phyloP scores from a whole-genome alignment of 371 early-diverging fungal genomes.

The Mortierella sp. region DNA sequence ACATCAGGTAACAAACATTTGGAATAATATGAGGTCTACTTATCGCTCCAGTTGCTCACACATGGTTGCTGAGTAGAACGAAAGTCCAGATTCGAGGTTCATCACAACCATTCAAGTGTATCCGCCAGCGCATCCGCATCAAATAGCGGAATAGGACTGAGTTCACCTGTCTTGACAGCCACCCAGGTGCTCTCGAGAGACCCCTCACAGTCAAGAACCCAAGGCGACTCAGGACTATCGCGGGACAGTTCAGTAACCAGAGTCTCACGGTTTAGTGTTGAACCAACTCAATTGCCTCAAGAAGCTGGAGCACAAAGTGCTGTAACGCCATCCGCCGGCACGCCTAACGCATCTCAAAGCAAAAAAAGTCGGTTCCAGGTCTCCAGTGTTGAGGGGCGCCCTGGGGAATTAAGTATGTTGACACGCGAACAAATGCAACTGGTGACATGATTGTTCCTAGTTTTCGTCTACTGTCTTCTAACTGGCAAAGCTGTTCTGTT shows the following conservation, averaged over 20 bases:
- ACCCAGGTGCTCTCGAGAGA: slow-evolving; percentile 8
- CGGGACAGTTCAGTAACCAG: slow-evolving; percentile 30
- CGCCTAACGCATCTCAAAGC: slow-evolving; percentile 11
- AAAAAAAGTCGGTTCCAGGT: slow-evolving; percentile 53
- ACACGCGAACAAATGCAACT: neutral
- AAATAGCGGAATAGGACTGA: slow-evolving; percentile 9
- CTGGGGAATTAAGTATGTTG: slow-evolving; percentile 20
- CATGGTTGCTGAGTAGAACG: slow-evolving; percentile 16
- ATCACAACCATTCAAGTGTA: slow-evolving; percentile 22
- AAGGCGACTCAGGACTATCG: slow-evolving; percentile 18
- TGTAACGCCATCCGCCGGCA: neutral
- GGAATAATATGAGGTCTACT: neutral
- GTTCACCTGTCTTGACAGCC: slow-evolving; percentile 13
- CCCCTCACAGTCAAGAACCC: slow-evolving; percentile 20
- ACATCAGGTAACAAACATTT: slow-evolving; percentile 12
- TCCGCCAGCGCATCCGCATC: neutral
- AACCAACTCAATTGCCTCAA: slow-evolving; percentile 9
- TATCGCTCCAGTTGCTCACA: neutral
- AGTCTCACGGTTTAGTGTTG: slow-evolving; percentile 39
- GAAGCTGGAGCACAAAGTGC: slow-evolving; percentile 3
- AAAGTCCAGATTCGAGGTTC: slow-evolving; percentile 46
- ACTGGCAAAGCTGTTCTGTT: neutral
- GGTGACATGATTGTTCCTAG: neutral
- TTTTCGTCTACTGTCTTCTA: no score
- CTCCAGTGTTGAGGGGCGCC: slow-evolving; percentile 34